phyloP scores from a whole-genome alignment of 78 protist species.

The Capsaspora owczarzaki region DNA sequence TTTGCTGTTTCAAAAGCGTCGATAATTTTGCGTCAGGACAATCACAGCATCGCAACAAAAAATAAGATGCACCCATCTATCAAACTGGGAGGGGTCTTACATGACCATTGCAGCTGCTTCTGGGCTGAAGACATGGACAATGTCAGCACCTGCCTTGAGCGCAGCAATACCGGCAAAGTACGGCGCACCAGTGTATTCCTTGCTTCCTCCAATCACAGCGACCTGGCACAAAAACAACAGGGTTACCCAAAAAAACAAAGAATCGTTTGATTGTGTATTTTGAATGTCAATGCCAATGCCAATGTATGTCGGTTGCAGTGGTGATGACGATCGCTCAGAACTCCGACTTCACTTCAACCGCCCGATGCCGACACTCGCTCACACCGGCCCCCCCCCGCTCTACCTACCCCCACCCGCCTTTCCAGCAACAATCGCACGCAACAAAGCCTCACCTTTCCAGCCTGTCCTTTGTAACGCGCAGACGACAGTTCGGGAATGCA shows the following conservation, averaged over 20 bases:
- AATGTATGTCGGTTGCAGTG: not conserved
- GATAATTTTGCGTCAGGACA: too few relatives aligned
- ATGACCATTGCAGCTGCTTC: constrained; percentile 4
- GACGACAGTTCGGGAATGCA: not conserved
- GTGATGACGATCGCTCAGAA: not conserved
- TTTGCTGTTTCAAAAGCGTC: too few relatives aligned
- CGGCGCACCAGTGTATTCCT: constrained; percentile 56
- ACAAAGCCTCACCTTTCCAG: not conserved
- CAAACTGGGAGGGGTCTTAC: too few relatives aligned
- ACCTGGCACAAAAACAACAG: constrained; percentile 9
- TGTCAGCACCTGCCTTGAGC: constrained; percentile 31
- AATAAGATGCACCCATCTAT: too few relatives aligned
- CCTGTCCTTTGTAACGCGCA: not conserved
- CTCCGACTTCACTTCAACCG: not conserved
- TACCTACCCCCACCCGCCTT: not conserved
- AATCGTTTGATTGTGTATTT: too few relatives aligned
- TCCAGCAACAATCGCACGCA: not conserved
- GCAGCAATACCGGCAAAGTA: constrained; percentile 36
- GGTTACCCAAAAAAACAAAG: not conserved
- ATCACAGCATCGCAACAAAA: too few relatives aligned
- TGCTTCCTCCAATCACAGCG: constrained; percentile 37
- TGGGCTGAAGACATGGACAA: constrained; percentile 27
- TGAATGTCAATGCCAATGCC: not conserved
- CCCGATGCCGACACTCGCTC: not conserved
- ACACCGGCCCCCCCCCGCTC: not conserved